Base-by-base conservation (phyloP, 2,329 filamentous ascomycete species). In the Colletotrichum scovillei region DNA sequence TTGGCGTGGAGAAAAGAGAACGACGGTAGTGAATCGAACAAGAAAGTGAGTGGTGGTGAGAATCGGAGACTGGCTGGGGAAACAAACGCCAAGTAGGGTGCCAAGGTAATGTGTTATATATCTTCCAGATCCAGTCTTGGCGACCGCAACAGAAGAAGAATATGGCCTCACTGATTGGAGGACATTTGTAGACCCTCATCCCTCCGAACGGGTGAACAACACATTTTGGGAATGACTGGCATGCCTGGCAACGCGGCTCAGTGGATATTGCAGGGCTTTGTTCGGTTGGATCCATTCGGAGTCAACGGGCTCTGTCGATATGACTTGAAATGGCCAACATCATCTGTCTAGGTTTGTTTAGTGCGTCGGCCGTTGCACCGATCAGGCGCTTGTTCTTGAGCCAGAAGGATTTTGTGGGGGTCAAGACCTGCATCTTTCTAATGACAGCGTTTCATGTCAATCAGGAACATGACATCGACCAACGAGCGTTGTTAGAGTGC, bases 91-190 rank as follows among this genome's bases (percentile, higher is more conserved):
- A 73, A 62, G 60, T 22, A 16, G 12, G 46, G 32, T 38, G 67
- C 60, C 66, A 69, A 62, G 70, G 55, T 2, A 57, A 66, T 60
- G 56, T 42, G n/a, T 52, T 73, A 73, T 66, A 73, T 71, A 70
- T 65, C 57, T 30, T 49, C 56, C 60, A 66, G 67, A 62, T 62
- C 67, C 56, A 62, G 32, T 11, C 28, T 59, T 55, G 35, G 24
- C 26, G 35, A 66, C n/a, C 19, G 49, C 38, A 32, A 53, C 67
- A 62, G 49, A 57, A 14, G 26, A 26, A 59, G 28, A 56, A 62
- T 32, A 62, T 63, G 28, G 24, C 16, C 14, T 52, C 32, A 49
- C 32, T 60, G 62, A 71, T 66, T 70, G 67, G 71, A 62, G 60
- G 67, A 71, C 24, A 26, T 60, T 22, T 26, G 35, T 19, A 32